Base-by-base conservation (phyloP, 2,329 filamentous ascomycete genomes). In the Neonectria neomacrospora region DNA sequence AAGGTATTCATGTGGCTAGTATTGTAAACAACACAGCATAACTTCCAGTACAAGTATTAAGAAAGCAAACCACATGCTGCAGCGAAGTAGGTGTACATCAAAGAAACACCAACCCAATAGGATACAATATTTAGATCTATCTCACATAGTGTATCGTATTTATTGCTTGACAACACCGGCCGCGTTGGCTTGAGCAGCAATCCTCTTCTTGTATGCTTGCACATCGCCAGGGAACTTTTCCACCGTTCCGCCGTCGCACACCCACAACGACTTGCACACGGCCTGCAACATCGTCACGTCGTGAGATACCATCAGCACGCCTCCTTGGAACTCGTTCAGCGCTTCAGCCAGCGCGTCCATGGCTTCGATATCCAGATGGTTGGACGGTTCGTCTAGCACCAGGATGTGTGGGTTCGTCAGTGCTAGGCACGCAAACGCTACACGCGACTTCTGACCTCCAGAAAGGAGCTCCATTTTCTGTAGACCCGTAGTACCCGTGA, bases 201-300 rank as follows among this genome's bases (percentile, higher is more conserved):
- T 97, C 79, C 92, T 90, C 88, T 94, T 97, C 90, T 99, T 99
- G 84, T 99, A 99, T 66, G 92, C 90, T 80, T 97, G 92, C 55
- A 99, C 94, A 73, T 96, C 94, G 34, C 96, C 96, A 65, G 91
- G 89, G 81, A 99, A 99, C 82, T 97, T 94, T 86, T 97, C 93
- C 20, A 99, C 94, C 1, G 91, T 96, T 10, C 96, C 96, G 63
- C 91, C 85, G 78, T 99, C 96, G 76, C 96, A 99, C 67, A 99
- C 95, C 96, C 96, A 99, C 75, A 99, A 81, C 76, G 90, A 96
- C 54, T 85, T 96, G 80, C 96, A 99, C 39, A 99, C 96, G 56
- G 92, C 97, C 83, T 97, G 94, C 79, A 99, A 79, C 93, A 99
- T 97, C 1, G 96, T 98, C 57, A 99, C 96, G 77, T 99, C 96